A percentile compares a stretch with the other conserved stretches of the same genome.
phyloP scores from a whole-genome alignment of 2,329 filamentous ascomycete species.

The Curvularia lunata region DNA sequence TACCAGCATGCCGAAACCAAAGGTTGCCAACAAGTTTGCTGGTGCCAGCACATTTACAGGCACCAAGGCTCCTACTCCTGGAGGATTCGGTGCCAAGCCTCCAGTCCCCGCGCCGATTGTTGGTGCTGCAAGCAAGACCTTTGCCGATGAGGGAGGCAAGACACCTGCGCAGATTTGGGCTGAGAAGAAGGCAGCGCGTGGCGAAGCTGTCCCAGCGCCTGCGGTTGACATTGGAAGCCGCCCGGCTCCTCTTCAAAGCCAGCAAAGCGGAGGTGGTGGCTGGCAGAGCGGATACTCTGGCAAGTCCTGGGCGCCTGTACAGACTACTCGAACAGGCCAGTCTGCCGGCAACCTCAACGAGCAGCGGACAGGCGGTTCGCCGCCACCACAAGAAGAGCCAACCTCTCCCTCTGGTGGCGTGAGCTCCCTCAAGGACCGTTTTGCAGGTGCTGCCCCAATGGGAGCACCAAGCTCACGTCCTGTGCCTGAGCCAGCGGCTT shows the following conservation, averaged over 20 bases:
- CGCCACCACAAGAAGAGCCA: slow-evolving; percentile 55
- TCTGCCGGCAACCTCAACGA: slow-evolving; percentile 61
- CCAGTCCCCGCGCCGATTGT: slow-evolving; percentile 67
- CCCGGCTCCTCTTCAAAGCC: slow-evolving; percentile 53
- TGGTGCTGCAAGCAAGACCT: slow-evolving; percentile 85
- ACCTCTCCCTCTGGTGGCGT: slow-evolving; percentile 69
- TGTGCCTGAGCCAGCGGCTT: slow-evolving; percentile 50
- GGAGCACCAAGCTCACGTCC: slow-evolving; percentile 54
- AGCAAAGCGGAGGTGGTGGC: slow-evolving; percentile 73
- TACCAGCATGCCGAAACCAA: slow-evolving; percentile 89
- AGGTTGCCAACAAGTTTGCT: slow-evolving; percentile 88
- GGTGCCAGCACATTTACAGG: slow-evolving; percentile 75
- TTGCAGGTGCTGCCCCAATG: slow-evolving; percentile 73
- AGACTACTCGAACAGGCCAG: slow-evolving; percentile 73
- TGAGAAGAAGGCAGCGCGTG: slow-evolving; percentile 89
- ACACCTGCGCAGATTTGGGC: slow-evolving; percentile 97
- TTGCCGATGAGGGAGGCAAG: slow-evolving; percentile 93
- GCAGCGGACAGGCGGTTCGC: slow-evolving; percentile 68
- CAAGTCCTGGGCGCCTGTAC: slow-evolving; percentile 87
- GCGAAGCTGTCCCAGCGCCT: slow-evolving; percentile 59
- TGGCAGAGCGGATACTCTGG: slow-evolving; percentile 94
- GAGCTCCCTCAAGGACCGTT: slow-evolving; percentile 78
- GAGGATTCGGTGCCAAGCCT: slow-evolving; percentile 68
- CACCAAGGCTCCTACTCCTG: slow-evolving; percentile 86
- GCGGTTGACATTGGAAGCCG: slow-evolving; percentile 28